A percentile compares a stretch with the other conserved stretches of the same genome.
Evolutionary conservation across 2,329 filamentous ascomycete genomes (phyloP).

Genomic region (Penicillium thymicola): DNA sequence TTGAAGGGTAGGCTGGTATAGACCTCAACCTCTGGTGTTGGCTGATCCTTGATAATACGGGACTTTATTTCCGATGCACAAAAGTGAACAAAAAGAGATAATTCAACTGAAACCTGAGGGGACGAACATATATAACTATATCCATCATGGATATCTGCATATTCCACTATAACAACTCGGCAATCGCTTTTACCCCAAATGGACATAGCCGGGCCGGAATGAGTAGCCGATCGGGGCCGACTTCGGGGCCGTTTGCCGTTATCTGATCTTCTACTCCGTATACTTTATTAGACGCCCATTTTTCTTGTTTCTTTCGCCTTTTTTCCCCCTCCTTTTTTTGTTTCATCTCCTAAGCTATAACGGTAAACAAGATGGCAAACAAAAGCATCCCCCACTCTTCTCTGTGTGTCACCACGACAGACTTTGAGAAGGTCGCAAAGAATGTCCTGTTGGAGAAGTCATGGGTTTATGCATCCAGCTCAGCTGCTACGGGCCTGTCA

Average conservation of each 20-base stretch:
- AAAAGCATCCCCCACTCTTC: constrained; percentile 4
- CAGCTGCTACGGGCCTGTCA: constrained; percentile 16
- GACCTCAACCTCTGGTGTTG: neutral
- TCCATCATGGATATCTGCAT: neutral
- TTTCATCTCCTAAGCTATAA: neutral
- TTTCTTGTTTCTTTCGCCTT: neutral
- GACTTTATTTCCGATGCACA: neutral
- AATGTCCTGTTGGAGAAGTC: constrained; percentile 14
- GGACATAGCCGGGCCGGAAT: neutral
- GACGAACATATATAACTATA: too few species aligned
- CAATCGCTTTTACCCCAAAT: neutral
- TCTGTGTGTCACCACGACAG: constrained; percentile 10
- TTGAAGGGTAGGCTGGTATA: neutral
- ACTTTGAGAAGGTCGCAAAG: constrained; percentile 17
- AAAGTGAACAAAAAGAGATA: neutral
- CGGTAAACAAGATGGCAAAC: constrained; percentile 1
- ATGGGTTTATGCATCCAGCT: constrained; percentile 20
- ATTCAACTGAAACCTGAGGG: neutral
- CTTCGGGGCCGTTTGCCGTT: constrained; percentile 3
- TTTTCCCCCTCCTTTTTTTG: neutral
- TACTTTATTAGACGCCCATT: neutral
- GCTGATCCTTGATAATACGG: neutral
- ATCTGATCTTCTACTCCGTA: neutral
- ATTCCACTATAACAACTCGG: neutral
- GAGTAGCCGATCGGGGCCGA: neutral